phyloP scores from a whole-genome alignment of 202 grass and related monocot genomes.

The Digitaria exilis region DNA sequence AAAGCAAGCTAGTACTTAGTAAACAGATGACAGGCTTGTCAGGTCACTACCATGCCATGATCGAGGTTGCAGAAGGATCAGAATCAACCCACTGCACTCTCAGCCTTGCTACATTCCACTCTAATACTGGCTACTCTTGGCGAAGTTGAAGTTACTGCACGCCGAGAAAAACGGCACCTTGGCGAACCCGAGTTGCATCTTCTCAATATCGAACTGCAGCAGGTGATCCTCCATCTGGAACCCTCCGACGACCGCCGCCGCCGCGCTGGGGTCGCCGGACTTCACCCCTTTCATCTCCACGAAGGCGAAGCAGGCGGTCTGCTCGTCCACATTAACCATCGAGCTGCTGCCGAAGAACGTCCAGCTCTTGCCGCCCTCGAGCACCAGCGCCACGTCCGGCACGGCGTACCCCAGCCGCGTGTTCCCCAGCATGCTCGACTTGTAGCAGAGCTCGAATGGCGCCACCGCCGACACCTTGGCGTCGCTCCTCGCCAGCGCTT shows the following conservation, averaged over 20 bases:
- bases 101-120: neutral
- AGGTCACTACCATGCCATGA: neutral
- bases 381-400: constrained; percentile 34
- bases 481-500: constrained; percentile 1
- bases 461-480: constrained; percentile 29
- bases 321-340: constrained; percentile 36
- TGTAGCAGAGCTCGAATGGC: constrained; percentile 57
- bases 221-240: constrained; percentile 69
- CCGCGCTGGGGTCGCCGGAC: neutral
- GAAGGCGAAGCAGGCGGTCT: constrained; percentile 62
- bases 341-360: constrained; percentile 52
- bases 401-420: constrained; percentile 47
- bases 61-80: neutral
- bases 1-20: neutral
- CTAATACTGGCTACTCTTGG: neutral
- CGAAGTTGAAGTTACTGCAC: constrained; percentile 33
- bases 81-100: neutral
- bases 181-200: constrained; percentile 37
- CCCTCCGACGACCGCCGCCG: constrained; percentile 47
- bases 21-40: neutral
- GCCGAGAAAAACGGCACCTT: neutral
- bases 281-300: constrained; percentile 46
- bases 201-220: constrained; percentile 54
- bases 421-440: constrained; percentile 27
- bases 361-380: constrained; percentile 57